phyloP scores from a whole-genome alignment of 2,329 filamentous ascomycete genomes.

The Phaeosphaeriaceae sp. region DNA sequence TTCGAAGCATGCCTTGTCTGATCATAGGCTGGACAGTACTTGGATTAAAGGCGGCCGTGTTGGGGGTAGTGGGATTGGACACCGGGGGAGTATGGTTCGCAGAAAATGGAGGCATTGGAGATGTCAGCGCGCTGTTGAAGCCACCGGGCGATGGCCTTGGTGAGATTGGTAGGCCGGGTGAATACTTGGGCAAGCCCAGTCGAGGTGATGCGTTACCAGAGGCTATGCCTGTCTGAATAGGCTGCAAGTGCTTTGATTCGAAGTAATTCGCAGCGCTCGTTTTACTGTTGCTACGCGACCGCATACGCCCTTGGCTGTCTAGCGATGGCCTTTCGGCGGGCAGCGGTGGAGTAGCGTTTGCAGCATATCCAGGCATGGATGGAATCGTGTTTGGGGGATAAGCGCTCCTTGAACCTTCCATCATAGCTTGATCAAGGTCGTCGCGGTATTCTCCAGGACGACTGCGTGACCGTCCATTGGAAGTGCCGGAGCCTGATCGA shows the following conservation, averaged over 20 bases:
- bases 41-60: constrained; percentile 42
- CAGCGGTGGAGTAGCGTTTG: constrained; percentile 37
- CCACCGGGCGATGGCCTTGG: constrained; percentile 47
- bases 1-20: constrained; percentile 51
- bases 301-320: constrained; percentile 35
- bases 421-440: constrained; percentile 59
- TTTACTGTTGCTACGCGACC: constrained; percentile 48
- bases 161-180: constrained; percentile 43
- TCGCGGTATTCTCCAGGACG: constrained; percentile 58
- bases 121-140: constrained; percentile 51
- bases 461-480: constrained; percentile 62
- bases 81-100: constrained; percentile 63
- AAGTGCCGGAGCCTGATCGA: constrained; percentile 62
- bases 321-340: constrained; percentile 33
- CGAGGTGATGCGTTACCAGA: constrained; percentile 31
- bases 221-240: constrained; percentile 41
- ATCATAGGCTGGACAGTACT: constrained; percentile 32
- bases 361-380: constrained; percentile 43
- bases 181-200: constrained; percentile 35
- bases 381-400: constrained; percentile 43
- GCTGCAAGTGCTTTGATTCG: constrained; percentile 47
- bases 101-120: constrained; percentile 57
- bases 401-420: constrained; percentile 50
- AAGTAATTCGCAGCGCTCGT: constrained; percentile 42
- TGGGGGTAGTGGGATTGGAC: constrained; percentile 53